Evolutionary conservation across 148 eudicot species (phyloP).

Genomic region (Dysphania ambrosioides): DNA sequence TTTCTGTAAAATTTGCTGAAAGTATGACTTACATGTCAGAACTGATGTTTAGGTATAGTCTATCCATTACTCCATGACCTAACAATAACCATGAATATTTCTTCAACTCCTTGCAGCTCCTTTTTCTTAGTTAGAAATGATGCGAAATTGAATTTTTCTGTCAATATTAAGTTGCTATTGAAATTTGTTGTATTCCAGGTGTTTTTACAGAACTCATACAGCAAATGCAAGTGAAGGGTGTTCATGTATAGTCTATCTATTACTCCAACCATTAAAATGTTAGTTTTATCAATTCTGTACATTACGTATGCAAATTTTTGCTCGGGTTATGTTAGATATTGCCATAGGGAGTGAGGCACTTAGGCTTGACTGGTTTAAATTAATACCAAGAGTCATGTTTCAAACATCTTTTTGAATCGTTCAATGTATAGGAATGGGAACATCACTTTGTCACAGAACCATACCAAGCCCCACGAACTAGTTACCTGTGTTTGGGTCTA

Average conservation of each 20-base stretch:
- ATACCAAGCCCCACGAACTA: no score
- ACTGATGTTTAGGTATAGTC: no score
- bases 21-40: no score
- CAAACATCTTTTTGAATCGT: background rate
- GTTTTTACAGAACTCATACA: conserved; percentile 98
- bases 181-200: conserved; percentile 50
- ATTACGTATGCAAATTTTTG: no score
- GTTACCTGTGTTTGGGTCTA: background rate
- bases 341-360: background rate
- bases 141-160: background rate
- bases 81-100: no score
- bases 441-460: no score
- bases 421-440: no score
- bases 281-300: no score
- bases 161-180: conserved; percentile 8
- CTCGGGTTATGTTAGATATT: no score
- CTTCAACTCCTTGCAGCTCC: background rate
- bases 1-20: background rate
- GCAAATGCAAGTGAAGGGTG: conserved; percentile 98
- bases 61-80: no score
- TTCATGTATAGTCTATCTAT: conserved; percentile 53
- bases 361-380: background rate
- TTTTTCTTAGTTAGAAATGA: background rate
- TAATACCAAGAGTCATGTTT: background rate
- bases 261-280: no score